Base-by-base conservation (phyloP, 2,329 filamentous ascomycete species). In the Chrysoporthe puriensis region DNA sequence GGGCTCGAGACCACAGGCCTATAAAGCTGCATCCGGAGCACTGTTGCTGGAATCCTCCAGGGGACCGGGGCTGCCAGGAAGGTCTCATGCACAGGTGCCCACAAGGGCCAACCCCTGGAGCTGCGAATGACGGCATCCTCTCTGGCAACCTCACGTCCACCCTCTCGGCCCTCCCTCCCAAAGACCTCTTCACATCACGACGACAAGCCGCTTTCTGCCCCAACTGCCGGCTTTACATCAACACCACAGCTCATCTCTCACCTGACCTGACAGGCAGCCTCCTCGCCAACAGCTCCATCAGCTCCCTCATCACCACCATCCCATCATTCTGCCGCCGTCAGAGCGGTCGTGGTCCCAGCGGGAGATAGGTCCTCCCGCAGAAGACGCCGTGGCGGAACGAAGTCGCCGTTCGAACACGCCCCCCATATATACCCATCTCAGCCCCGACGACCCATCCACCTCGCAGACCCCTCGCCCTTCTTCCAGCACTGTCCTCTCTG, bases 381-480 rank as follows among this genome's bases (percentile, higher is more conserved):
- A 73, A 79, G 81, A 88, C 88, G 90, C 88, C 85, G 90, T 92
- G 90, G 90, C 90, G 86, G 86, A 91, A 87, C 86, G 88, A 83
- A 83, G 76, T 78, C 82, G 86, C 80, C 82, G 81, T 77, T 79
- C 81, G 70, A 42, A 26, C 54, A 72, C 74, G 46, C 62, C 65
- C 78, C 78, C 75, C 73, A 73, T 77, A 79, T 79, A 81, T 80
- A 82, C 86, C 85, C 86, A 85, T 85, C 82, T 85, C 87, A 83
- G 85, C 83, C 81, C 90, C 87, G 90, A 89, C 88, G 80, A 85
- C 84, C 86, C 87, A 84, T 79, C 85, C 81, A 84, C 81, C 77
- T 84, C 86, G 84, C 85, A 81, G 73, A 78, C 81, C 79, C 79
- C 82, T 74, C 77, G 80, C 76, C 78, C 79, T 78, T 76, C 85